phyloP scores from a whole-genome alignment of 2,329 filamentous ascomycete species.

The Leptographium lundbergii region DNA sequence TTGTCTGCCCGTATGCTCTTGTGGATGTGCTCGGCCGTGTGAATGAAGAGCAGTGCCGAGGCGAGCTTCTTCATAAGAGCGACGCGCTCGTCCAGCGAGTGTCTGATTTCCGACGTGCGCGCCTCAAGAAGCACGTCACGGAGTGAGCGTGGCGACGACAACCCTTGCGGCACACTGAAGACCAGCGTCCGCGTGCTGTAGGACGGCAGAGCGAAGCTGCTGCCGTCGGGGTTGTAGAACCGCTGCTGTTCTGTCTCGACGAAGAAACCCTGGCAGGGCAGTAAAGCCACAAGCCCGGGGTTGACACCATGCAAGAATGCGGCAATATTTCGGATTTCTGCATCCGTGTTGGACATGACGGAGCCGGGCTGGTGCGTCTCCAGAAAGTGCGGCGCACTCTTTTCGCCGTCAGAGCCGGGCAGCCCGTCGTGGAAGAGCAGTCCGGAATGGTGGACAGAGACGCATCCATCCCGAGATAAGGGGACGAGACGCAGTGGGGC shows the following conservation, averaged over 20 bases:
- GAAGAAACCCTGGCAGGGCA: not conserved
- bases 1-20: slow-evolving; percentile 3
- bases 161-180: not conserved
- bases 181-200: not conserved
- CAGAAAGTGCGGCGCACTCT: not conserved
- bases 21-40: slow-evolving; percentile 1
- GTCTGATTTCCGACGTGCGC: not conserved
- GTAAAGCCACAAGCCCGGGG: not conserved
- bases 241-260: not conserved
- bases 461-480: not conserved
- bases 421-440: not conserved
- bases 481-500: not conserved
- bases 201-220: not conserved
- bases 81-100: not conserved
- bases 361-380: not conserved
- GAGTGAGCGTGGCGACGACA: not conserved
- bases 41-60: slow-evolving; percentile 1
- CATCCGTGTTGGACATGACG: not conserved
- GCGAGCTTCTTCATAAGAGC: not conserved
- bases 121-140: not conserved
- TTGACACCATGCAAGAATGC: not conserved
- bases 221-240: not conserved
- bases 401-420: not conserved
- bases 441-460: not conserved
- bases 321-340: not conserved